These are phyloP conservation scores for Clonostachys chloroleuca DNA, from an alignment of 2,329 filamentous ascomycete genomes.

Conservation along the genomic window DNA sequence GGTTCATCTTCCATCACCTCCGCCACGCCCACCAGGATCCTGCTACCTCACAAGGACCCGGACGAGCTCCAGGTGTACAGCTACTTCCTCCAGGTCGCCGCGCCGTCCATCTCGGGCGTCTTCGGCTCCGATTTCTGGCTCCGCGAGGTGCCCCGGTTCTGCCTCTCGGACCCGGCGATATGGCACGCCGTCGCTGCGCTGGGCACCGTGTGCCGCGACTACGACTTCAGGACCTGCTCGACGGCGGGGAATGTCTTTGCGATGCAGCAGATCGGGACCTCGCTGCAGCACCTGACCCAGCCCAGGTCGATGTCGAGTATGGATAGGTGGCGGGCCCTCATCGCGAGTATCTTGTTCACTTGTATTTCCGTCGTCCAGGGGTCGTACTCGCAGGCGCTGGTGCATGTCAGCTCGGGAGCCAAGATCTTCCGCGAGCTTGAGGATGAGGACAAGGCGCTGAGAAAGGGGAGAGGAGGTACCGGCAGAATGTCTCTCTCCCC, in stretches of 20 bases:
- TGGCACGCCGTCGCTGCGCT: slow-evolving; percentile 34
- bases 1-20: neutral
- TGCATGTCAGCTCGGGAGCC: slow-evolving; percentile 5
- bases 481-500: neutral
- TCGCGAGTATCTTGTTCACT: neutral
- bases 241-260: neutral
- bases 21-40: neutral
- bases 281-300: neutral
- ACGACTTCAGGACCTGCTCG: neutral
- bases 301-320: neutral
- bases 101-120: slow-evolving; percentile 20
- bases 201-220: slow-evolving; percentile 12
- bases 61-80: neutral
- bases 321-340: neutral
- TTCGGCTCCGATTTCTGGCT: slow-evolving; percentile 30
- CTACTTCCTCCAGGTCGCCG: slow-evolving; percentile 8
- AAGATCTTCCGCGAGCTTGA: slow-evolving; percentile 1
- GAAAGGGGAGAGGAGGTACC: too few species aligned
- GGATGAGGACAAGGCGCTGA: too few species aligned
- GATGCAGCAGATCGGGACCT: neutral
- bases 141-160: slow-evolving; percentile 28
- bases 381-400: slow-evolving; percentile 3
- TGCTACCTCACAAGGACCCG: slow-evolving; percentile 1
- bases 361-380: slow-evolving; percentile 7
- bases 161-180: slow-evolving; percentile 28